Percentiles rank a stretch among this genome's conserved stretches.
Conservation (phyloP, 2,329 filamentous ascomycete species). For the Botrytis tulipae region DNA sequence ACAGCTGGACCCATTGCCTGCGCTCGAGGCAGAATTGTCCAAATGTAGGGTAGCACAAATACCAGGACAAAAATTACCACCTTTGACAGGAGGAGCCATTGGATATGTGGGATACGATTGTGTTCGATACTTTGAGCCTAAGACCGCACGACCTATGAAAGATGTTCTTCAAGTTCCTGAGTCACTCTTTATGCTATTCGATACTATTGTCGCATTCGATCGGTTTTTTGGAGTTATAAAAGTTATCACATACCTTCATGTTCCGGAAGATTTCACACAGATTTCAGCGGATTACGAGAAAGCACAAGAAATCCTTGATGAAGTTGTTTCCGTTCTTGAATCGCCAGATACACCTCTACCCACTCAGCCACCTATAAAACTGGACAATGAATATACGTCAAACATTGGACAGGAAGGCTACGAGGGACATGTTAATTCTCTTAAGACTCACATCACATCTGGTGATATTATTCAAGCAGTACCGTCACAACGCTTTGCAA, state of each 20-base stretch:
- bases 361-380: slow-evolving; percentile 68
- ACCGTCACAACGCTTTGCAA: slow-evolving; percentile 86
- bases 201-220: slow-evolving; percentile 92
- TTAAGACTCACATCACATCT: slow-evolving; percentile 87
- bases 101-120: slow-evolving; percentile 98
- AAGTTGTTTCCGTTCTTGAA: slow-evolving; percentile 69
- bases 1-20: slow-evolving; percentile 78
- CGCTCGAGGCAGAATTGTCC: slow-evolving; percentile 76
- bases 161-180: slow-evolving; percentile 88
- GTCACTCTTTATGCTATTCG: slow-evolving; percentile 94
- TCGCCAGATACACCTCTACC: slow-evolving; percentile 75
- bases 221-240: slow-evolving; percentile 92
- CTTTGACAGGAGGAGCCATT: slow-evolving; percentile 86
- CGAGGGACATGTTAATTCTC: slow-evolving; percentile 77
- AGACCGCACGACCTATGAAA: slow-evolving; percentile 84
- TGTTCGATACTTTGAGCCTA: slow-evolving; percentile 95
- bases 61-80: slow-evolving; percentile 78
- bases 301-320: slow-evolving; percentile 61
- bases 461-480: slow-evolving; percentile 98
- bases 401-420: slow-evolving; percentile 90
- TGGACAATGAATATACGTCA: slow-evolving; percentile 78
- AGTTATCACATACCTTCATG: slow-evolving; percentile 84
- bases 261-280: slow-evolving; percentile 56
- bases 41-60: slow-evolving; percentile 78
- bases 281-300: slow-evolving; percentile 69